Evolutionary conservation across 164 flowering plant species (phyloP).

Genomic region (Warburgia ugandensis): DNA sequence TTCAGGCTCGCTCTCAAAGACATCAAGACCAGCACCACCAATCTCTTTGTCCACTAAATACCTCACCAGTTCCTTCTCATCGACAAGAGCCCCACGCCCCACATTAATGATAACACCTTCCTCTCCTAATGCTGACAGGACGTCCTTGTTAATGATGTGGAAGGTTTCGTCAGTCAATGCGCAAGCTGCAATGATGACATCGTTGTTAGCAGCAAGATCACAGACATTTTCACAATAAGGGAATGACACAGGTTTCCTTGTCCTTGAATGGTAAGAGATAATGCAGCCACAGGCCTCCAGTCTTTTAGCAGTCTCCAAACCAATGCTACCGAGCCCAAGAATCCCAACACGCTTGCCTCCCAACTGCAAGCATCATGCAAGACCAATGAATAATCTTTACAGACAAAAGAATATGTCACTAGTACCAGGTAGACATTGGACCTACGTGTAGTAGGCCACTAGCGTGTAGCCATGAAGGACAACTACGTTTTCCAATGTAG

Average conservation of each 20-base stretch:
- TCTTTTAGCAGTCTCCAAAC: constrained; percentile 34
- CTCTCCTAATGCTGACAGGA: constrained; percentile 32
- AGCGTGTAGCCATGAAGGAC: neutral
- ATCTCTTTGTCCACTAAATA: constrained; percentile 30
- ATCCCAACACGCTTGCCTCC: constrained; percentile 41
- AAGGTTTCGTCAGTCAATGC: constrained; percentile 30
- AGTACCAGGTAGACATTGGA: neutral
- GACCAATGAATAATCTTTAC: too few species aligned
- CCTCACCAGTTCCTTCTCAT: constrained; percentile 38
- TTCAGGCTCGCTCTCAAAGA: constrained; percentile 41
- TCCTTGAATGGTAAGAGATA: constrained; percentile 36
- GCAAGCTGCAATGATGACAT: constrained; percentile 36
- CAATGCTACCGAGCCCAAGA: constrained; percentile 43
- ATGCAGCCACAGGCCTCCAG: constrained; percentile 36
- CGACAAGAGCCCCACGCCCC: constrained; percentile 38
- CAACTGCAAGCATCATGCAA: constrained; percentile 27
- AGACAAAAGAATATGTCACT: neutral
- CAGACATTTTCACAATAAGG: constrained; percentile 21
- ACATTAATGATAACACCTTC: constrained; percentile 39
- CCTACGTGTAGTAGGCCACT: neutral
- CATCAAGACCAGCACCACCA: constrained; percentile 50
- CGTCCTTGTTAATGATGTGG: constrained; percentile 38
- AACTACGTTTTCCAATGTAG: neutral
- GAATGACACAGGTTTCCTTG: constrained; percentile 23
- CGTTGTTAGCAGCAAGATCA: constrained; percentile 34